Base-by-base conservation (phyloP, 164 flowering plant species). In the Protea cynaroides region DNA sequence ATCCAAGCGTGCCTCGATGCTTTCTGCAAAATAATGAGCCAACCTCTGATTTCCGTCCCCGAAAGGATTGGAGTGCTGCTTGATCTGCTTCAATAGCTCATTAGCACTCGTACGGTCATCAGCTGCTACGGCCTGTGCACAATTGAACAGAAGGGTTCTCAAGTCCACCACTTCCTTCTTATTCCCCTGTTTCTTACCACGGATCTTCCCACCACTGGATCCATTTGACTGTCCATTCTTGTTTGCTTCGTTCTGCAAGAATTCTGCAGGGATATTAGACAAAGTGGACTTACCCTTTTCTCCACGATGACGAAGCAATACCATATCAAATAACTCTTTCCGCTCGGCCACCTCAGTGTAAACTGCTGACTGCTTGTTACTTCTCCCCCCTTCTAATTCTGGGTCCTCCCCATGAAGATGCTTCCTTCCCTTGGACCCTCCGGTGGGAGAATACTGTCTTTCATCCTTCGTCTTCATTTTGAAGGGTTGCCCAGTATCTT, bases 1-100 rank as follows among this genome's bases (percentile, higher is more conserved):
- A 56, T 88, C 87, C 72, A 90, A 66, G 50, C 98, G 91, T 43
- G 95, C 96, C 75, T 92, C 93, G 21, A 92, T 87, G 23, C 84
- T 89, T 64, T 85, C 77, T 0, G 95, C 98, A 69, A 92, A 83
- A 62, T 80, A 85, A 65, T 84, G 75, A 43, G 96, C 90, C 59
- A 87, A 58, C 67, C 98, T 79, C 78, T 89, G 88, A 46, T 64
- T 76, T n/a, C 90, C 92, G 74, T 92, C 96, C 56, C 98, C 98
- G 61, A 72, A 78, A 34, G 85, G 88, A 63, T 92, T 83, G 34
- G 98, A 77, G 43, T 92, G 88, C 63, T 77, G 85, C 73, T 86
- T 83, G 65, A 92, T 81, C 75, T 86, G 82, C 78, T 77, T 89
- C 47, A 92, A 73, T 34, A 92, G 72, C 50, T 88, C 91, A 74